Percentiles rank a stretch among this genome's conserved stretches.
Evolutionary conservation across 345 rosid species (phyloP).

Genomic region (Acer campestre): DNA sequence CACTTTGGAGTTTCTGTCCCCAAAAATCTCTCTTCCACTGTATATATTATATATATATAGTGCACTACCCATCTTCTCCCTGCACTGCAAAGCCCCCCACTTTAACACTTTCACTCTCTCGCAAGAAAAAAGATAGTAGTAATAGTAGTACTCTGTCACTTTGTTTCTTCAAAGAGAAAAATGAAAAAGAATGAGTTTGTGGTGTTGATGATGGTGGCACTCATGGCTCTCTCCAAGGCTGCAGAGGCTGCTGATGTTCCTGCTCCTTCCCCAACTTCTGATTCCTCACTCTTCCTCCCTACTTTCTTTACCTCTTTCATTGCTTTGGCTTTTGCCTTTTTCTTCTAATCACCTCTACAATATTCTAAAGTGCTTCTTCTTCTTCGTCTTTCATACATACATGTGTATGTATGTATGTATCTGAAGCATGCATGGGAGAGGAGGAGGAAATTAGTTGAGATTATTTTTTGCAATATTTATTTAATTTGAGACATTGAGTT

Average conservation of each 20-base stretch:
- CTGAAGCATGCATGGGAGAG: neutral
- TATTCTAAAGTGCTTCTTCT: neutral
- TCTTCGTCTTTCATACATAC: neutral
- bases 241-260: conserved; percentile 41
- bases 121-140: neutral
- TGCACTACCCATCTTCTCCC: neutral
- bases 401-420: neutral
- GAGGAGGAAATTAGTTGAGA: neutral
- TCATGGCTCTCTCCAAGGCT: conserved; percentile 39
- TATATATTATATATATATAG: neutral
- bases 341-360: conserved; percentile 21
- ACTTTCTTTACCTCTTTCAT: conserved; percentile 34
- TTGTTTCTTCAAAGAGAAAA: neutral
- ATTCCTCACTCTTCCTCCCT: conserved; percentile 40
- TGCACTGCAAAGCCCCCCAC: neutral
- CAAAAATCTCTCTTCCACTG: neutral
- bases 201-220: conserved; percentile 28
- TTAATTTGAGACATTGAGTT: neutral
- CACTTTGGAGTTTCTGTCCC: neutral
- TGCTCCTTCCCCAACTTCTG: conserved; percentile 46
- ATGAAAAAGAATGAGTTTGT: conserved; percentile 35
- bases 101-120: neutral
- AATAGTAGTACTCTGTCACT: too few relatives aligned
- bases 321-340: conserved; percentile 44
- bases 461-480: neutral